Percentiles rank a stretch among this genome's conserved stretches.
phyloP scores from a whole-genome alignment of 139 green algal genomes.

The Axilococcus clingmanii region DNA sequence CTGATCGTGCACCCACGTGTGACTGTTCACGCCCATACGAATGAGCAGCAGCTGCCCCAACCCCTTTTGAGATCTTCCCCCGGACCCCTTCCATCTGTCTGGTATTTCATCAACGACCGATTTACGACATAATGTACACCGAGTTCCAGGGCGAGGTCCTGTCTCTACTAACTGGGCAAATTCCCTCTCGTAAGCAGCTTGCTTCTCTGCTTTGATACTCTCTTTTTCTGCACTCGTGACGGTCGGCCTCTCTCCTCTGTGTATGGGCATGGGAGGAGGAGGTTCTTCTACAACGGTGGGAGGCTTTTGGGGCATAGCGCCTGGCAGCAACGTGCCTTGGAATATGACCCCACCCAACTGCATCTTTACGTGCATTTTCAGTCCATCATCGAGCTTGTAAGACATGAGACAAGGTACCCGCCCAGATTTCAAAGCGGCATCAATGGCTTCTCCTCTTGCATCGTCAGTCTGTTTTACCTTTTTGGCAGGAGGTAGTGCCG shows the following conservation, averaged over 20 bases:
- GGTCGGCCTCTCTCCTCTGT: neutral
- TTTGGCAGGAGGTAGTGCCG: neutral
- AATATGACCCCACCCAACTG: neutral
- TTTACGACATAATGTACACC: constrained; percentile 1
- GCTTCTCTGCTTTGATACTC: neutral
- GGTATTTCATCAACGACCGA: neutral
- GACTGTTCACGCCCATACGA: constrained; percentile 14
- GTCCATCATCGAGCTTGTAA: neutral
- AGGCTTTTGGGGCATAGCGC: too few relatives aligned
- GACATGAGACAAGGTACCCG: constrained; percentile 2
- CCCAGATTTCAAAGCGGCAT: neutral
- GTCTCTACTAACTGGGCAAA: neutral
- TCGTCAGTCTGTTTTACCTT: neutral
- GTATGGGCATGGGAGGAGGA: too few relatives aligned
- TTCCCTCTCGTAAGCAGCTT: neutral
- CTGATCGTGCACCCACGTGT: constrained; percentile 53
- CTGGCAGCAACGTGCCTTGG: neutral
- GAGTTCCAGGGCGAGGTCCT: neutral
- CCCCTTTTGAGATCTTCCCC: neutral
- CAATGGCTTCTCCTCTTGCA: neutral
- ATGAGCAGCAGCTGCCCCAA: constrained; percentile 22
- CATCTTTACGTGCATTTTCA: neutral
- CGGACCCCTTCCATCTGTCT: neutral
- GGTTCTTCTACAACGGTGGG: too few relatives aligned
- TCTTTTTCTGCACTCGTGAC: neutral